Evolutionary conservation across 2,329 filamentous ascomycete genomes (phyloP), one percentile per base, ranked within the genome.

Genomic region (Pseudofabraea citricarpa): DNA sequence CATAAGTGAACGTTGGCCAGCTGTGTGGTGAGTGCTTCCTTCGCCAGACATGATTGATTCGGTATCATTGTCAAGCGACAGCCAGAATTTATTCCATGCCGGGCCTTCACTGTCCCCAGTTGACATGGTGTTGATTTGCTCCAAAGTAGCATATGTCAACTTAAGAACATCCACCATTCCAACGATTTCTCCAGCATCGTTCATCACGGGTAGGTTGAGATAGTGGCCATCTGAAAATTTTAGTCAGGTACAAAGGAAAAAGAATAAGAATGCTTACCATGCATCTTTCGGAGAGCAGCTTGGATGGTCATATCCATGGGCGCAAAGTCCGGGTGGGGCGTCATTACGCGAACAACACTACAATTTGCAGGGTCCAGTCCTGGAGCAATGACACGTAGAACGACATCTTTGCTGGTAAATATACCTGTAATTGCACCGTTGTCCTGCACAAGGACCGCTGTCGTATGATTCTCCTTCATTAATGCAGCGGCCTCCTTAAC

Each of bases 1-100:
- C 55, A 91, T 37, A 21, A 37, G 74, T 24, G 85, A 90, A 47
- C 87, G 81, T 42, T 81, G 77, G 48, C 81, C 79, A 37, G 81
- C 63, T 56, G 72, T 73, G 56, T 81, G 74, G 56, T 87, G 84
- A 58, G 84, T 83, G 59, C 86, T 87, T 38, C 85, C 87, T 45
- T 94, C 89, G 47, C 90, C 93, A 47, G 93, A 98, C 65, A 97
- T 83, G 76, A 95, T 85, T 2, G 93, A 98, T 67, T 97, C 93
- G 12, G 90, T 91, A 57, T 94, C 82, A 64, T 97, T 81, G 13
- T 62, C 80, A 57, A 98, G 83, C 1, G 93, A 97, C 54, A 97
- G 75, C 93, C 93, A 98, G 71, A 98, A 98, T 68, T 97, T 98
- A 73, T 96, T 97, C 93, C 93, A 98, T 6, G 93, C 93, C 5